A percentile compares a stretch with the other conserved stretches of the same genome.
Conservation (phyloP, 2,329 filamentous ascomycete genomes). For the Gliomastix tumulicola region DNA sequence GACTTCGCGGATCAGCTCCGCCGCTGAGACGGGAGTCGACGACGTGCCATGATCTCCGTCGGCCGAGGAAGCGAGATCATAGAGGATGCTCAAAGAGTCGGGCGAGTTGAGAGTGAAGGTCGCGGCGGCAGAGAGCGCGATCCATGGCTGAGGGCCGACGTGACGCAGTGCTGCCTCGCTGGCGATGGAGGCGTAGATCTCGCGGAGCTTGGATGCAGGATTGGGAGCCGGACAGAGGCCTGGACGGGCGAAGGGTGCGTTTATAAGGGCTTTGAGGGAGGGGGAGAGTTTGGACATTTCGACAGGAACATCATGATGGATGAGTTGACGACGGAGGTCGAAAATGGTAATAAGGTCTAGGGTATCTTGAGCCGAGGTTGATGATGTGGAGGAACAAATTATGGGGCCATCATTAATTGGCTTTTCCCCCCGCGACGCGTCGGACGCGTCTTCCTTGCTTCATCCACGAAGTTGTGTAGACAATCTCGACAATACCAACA, state of each 20-base stretch:
- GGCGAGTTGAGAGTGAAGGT: slow-evolving; percentile 85
- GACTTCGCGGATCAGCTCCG: slow-evolving; percentile 68
- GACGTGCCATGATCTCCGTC: slow-evolving; percentile 5
- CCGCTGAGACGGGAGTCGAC: slow-evolving; percentile 34
- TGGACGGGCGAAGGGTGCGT: slow-evolving; percentile 59
- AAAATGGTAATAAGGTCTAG: no score
- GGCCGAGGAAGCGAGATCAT: slow-evolving; percentile 35
- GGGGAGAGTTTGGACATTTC: slow-evolving; percentile 67
- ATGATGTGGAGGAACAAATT: no score
- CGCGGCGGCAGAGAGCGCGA: slow-evolving; percentile 67
- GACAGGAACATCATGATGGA: no score
- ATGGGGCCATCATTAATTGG: no score
- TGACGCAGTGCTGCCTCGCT: slow-evolving; percentile 52
- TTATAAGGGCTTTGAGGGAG: slow-evolving; percentile 66
- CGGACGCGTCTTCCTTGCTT: no score
- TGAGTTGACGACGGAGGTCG: no score
- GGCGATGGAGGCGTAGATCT: slow-evolving; percentile 58
- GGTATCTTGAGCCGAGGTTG: no score
- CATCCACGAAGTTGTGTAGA: no score
- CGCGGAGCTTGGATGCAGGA: no score
- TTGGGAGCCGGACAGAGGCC: no score
- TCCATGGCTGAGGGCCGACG: slow-evolving; percentile 57
- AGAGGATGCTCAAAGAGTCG: slow-evolving; percentile 60
- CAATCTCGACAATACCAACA: no score
- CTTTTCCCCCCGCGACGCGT: no score